These are phyloP conservation scores for Puya raimondii DNA, from an alignment of 176 grass and related monocot species.

Conservation along the genomic window DNA sequence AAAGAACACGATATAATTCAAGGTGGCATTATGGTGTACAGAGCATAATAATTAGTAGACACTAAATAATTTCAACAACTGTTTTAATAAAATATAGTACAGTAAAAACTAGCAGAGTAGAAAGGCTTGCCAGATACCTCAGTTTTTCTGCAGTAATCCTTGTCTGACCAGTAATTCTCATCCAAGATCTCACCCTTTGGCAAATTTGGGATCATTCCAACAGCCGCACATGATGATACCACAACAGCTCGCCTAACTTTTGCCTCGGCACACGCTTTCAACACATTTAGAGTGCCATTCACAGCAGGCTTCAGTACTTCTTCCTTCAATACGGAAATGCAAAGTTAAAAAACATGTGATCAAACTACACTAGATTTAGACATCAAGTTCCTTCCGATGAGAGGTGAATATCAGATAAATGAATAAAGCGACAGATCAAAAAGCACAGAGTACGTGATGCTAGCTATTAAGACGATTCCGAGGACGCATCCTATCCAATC, in stretches of 20 bases:
- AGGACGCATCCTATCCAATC: too few relatives aligned
- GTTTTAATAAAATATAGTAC: too few relatives aligned
- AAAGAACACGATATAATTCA: too few relatives aligned
- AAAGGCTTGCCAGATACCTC: slow-evolving; percentile 9
- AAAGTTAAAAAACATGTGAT: not conserved
- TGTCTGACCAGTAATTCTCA: slow-evolving; percentile 42
- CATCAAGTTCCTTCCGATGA: too few relatives aligned
- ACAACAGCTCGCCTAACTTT: slow-evolving; percentile 36
- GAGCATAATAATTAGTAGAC: not conserved
- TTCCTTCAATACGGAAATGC: slow-evolving; percentile 11
- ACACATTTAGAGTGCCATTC: slow-evolving; percentile 33
- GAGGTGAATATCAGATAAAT: too few relatives aligned
- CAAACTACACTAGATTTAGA: too few relatives aligned
- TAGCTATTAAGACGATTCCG: too few relatives aligned
- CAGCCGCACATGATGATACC: slow-evolving; percentile 32
- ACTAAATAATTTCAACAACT: not conserved
- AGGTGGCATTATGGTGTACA: too few relatives aligned
- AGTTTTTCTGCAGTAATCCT: slow-evolving; percentile 22
- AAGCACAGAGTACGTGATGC: not conserved
- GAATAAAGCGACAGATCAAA: not conserved
- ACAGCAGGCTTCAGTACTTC: slow-evolving; percentile 33
- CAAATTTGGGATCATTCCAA: slow-evolving; percentile 33
- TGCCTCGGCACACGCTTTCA: slow-evolving; percentile 20
- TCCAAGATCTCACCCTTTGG: slow-evolving; percentile 17
- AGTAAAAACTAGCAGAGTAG: not conserved